Percentiles rank a stretch among this genome's conserved stretches.
Evolutionary conservation across 495 filamentous ascomycete genomes (phyloP).

Genomic region (Melanomma pulvis-pyrius): DNA sequence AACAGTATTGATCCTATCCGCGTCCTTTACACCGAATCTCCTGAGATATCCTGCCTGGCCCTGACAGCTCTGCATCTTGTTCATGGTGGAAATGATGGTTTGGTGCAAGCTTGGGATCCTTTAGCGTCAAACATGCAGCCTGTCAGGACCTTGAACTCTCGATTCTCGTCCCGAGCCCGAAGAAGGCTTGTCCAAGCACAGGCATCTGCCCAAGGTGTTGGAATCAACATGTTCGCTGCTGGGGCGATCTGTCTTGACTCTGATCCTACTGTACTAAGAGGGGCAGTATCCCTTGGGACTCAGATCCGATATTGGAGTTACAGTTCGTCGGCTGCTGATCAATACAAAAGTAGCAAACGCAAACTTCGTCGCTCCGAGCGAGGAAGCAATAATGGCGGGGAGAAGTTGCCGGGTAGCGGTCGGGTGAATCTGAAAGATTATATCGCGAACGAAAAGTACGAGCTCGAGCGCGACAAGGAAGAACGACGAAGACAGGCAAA

Average conservation of each 20-base stretch:
- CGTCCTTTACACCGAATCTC: slow-evolving; percentile 88
- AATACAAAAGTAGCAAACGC: slow-evolving; percentile 66
- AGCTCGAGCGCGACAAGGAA: slow-evolving; percentile 75
- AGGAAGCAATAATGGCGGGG: slow-evolving; percentile 58
- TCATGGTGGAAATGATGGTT: slow-evolving; percentile 90
- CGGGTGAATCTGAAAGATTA: slow-evolving; percentile 71
- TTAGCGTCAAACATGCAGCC: slow-evolving; percentile 78
- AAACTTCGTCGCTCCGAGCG: slow-evolving; percentile 62
- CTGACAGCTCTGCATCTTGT: slow-evolving; percentile 85
- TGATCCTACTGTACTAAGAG: slow-evolving; percentile 86
- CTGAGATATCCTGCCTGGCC: slow-evolving; percentile 82
- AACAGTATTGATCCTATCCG: slow-evolving; percentile 68
- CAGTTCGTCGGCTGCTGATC: slow-evolving; percentile 67
- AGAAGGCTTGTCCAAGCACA: slow-evolving; percentile 73
- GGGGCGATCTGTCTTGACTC: slow-evolving; percentile 86
- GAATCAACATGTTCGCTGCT: slow-evolving; percentile 79
- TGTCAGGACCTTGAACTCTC: slow-evolving; percentile 85
- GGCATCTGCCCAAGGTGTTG: slow-evolving; percentile 64
- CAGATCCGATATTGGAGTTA: slow-evolving; percentile 93
- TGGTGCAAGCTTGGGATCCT: slow-evolving; percentile 97
- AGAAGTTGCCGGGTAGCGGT: slow-evolving; percentile 61
- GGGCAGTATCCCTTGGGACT: slow-evolving; percentile 83
- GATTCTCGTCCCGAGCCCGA: slow-evolving; percentile 79
- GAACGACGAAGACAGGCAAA: slow-evolving; percentile 63
- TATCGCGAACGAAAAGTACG: slow-evolving; percentile 78